Evolutionary conservation across 1,284 basidiomycete genomes (phyloP).

Genomic region (Phylloporus sp.): DNA sequence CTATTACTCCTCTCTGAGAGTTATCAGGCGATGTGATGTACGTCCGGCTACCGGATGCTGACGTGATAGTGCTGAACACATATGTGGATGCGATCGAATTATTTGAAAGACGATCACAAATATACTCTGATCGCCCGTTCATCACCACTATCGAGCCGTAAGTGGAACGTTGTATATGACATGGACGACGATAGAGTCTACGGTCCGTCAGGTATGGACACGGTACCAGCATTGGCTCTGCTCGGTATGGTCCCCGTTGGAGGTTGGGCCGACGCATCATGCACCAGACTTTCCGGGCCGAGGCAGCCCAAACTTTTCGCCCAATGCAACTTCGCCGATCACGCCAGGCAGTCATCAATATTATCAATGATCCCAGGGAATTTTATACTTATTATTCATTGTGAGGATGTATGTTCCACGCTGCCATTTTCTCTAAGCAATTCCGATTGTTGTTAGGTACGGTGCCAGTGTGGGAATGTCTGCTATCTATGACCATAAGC

Average conservation of each 20-base stretch:
- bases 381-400: not conserved
- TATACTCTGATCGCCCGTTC: constrained; percentile 22
- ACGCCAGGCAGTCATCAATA: not conserved
- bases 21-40: constrained; percentile 18
- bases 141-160: constrained; percentile 11
- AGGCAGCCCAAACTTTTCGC: not conserved
- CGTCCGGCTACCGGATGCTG: constrained; percentile 10
- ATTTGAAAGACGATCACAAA: constrained; percentile 20
- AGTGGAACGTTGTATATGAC: not conserved
- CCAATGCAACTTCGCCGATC: constrained; percentile 17
- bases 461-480: too few species aligned
- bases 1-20: not conserved
- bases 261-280: constrained; percentile 10
- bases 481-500: too few species aligned
- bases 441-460: too few species aligned
- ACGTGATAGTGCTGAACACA: constrained; percentile 17
- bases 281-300: constrained; percentile 8
- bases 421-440: too few species aligned
- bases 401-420: not conserved
- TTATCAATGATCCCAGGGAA: not conserved
- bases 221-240: not conserved
- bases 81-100: constrained; percentile 1
- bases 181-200: too few species aligned
- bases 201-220: constrained; percentile 4
- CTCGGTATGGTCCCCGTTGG: constrained; percentile 8